Percentiles rank a stretch among this genome's conserved stretches.
Evolutionary conservation across 768 basidiomycete genomes (phyloP).

Genomic region (Boletus fagicola): DNA sequence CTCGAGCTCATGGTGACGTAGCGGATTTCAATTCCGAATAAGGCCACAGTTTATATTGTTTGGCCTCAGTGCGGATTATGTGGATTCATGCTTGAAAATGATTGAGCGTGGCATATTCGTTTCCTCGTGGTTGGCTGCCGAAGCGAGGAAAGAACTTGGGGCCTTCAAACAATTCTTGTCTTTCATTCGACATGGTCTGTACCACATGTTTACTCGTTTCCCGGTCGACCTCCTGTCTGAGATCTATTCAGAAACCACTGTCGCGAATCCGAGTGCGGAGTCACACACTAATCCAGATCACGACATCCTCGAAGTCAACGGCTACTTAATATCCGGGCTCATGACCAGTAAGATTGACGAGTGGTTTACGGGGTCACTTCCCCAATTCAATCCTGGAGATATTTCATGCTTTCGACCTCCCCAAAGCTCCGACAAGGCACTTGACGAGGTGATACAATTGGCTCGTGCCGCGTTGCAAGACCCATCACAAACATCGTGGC

Average conservation of each 20-base stretch:
- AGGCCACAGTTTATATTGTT: constrained; percentile 62
- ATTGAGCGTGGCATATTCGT: constrained; percentile 58
- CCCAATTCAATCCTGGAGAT: constrained; percentile 35
- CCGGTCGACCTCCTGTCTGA: constrained; percentile 15
- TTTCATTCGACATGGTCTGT: constrained; percentile 73
- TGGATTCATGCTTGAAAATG: constrained; percentile 52
- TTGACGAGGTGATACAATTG: constrained; percentile 43
- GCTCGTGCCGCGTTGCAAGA: constrained; percentile 50
- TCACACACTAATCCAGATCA: constrained; percentile 48
- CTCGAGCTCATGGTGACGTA: constrained; percentile 10
- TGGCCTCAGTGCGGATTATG: constrained; percentile 48
- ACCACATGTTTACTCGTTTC: constrained; percentile 7
- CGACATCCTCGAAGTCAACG: constrained; percentile 78
- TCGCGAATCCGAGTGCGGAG: constrained; percentile 54
- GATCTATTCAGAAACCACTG: constrained; percentile 42
- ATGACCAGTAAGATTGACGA: constrained; percentile 67
- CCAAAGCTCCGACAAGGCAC: constrained; percentile 20
- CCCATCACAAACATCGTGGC: constrained; percentile 47
- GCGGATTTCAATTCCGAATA: constrained; percentile 14
- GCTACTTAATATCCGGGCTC: constrained; percentile 73
- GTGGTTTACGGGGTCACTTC: constrained; percentile 68
- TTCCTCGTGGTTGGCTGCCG: constrained; percentile 64
- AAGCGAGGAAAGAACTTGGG: constrained; percentile 63
- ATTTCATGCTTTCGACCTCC: constrained; percentile 26
- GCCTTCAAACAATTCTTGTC: constrained; percentile 77